phyloP scores from a whole-genome alignment of 1,139 yeast species.

The Taiozyma onychis region DNA sequence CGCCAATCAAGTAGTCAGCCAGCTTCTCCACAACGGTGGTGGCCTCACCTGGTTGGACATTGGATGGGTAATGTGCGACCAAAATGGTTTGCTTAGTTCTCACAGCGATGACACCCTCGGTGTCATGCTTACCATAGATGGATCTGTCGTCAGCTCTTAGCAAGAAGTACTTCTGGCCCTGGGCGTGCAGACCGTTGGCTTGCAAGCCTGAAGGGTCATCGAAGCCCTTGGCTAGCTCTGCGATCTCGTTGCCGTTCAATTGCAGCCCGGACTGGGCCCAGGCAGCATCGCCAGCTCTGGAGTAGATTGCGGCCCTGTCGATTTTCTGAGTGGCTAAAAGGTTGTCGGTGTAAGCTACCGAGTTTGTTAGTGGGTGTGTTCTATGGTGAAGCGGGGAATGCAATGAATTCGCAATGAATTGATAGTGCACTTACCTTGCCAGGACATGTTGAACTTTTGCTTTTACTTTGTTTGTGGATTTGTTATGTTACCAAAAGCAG shows the following conservation, averaged over 20 bases:
- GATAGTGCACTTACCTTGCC: conserved; percentile 20
- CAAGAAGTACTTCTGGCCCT: conserved; percentile 82
- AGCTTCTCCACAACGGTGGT: conserved; percentile 89
- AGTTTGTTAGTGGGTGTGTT: conserved; percentile 16
- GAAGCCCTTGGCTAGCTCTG: conserved; percentile 72
- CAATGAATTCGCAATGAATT: too few species aligned
- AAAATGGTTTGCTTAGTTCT: conserved; percentile 91
- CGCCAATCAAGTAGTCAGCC: conserved; percentile 89
- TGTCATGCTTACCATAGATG: conserved; percentile 85
- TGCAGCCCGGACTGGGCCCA: conserved; percentile 86
- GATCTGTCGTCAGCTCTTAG: conserved; percentile 90
- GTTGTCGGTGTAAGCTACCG: conserved; percentile 90
- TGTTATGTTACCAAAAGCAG: background rate
- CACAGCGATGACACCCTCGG: conserved; percentile 84
- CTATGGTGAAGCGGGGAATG: background rate
- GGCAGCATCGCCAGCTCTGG: conserved; percentile 88
- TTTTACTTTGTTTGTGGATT: background rate
- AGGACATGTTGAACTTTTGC: conserved; percentile 17
- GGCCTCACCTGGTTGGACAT: conserved; percentile 92
- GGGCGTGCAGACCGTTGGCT: conserved; percentile 79
- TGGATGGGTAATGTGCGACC: conserved; percentile 91
- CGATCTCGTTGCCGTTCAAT: conserved; percentile 66
- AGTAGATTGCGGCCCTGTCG: conserved; percentile 89
- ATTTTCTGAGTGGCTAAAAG: conserved; percentile 79
- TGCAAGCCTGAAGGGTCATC: conserved; percentile 75